Evolutionary conservation across 1,284 basidiomycete species (phyloP).

Genomic region (Trametes polyzona): DNA sequence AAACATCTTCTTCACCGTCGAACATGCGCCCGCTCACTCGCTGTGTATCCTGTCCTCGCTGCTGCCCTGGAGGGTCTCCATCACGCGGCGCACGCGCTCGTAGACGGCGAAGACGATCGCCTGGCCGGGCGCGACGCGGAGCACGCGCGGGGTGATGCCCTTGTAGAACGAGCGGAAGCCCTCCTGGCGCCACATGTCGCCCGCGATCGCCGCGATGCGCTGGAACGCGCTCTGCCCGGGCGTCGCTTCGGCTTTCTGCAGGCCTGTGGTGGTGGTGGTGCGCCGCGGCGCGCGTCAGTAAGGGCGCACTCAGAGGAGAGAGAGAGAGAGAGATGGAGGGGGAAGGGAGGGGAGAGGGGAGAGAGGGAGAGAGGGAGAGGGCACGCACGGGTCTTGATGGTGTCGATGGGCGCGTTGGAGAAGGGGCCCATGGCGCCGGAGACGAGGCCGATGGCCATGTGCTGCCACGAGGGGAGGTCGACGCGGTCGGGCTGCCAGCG

Average conservation of each 20-base stretch:
- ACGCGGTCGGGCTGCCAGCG: constrained; percentile 74
- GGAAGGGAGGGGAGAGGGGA: background rate
- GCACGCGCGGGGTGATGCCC: constrained; percentile 95
- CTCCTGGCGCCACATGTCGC: constrained; percentile 94
- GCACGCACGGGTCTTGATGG: constrained; percentile 89
- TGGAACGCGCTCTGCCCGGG: constrained; percentile 80
- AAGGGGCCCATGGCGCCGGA: constrained; percentile 98
- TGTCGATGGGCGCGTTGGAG: constrained; percentile 97
- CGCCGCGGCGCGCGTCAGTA: background rate
- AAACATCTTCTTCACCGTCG: background rate
- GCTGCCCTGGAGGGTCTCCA: constrained; percentile 71
- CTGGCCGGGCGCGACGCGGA: constrained; percentile 95
- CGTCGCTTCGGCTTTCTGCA: constrained; percentile 84
- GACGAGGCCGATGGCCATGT: constrained; percentile 92
- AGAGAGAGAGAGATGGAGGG: background rate
- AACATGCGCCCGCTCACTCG: constrained; percentile 47
- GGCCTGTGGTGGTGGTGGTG: constrained; percentile 45
- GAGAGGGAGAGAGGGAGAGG: background rate
- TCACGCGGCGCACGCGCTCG: constrained; percentile 76
- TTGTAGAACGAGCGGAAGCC: constrained; percentile 93
- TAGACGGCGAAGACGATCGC: constrained; percentile 92
- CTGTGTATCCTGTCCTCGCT: constrained; percentile 64
- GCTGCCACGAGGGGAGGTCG: constrained; percentile 92
- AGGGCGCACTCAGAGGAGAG: too few relatives aligned
- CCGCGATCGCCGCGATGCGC: constrained; percentile 81